Evolutionary conservation across 106 monocot genomes (phyloP).

Genomic region (Acorus calamus): DNA sequence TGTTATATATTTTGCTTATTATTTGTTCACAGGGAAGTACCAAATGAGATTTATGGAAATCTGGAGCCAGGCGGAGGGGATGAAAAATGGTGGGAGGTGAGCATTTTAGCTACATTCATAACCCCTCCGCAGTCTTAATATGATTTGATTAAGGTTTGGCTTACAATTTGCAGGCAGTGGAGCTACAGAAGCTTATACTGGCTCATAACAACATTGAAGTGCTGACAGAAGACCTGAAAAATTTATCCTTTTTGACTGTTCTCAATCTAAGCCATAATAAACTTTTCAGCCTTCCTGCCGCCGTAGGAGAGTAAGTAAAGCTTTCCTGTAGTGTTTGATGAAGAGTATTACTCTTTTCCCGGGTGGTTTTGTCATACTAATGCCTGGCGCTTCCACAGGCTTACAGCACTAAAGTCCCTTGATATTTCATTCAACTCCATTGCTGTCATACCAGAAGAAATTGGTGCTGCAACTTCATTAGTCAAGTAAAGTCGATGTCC

Average conservation of each 20-base stretch:
- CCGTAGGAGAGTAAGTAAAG: slow-evolving; percentile 79
- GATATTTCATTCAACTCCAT: slow-evolving; percentile 84
- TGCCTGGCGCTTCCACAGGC: slow-evolving; percentile 29
- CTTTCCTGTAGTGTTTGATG: background rate
- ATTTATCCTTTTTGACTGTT: slow-evolving; percentile 52
- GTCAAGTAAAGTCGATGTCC: slow-evolving; percentile 52
- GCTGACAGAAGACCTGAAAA: slow-evolving; percentile 64
- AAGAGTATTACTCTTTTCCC: no score
- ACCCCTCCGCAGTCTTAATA: background rate
- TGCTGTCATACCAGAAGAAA: slow-evolving; percentile 59
- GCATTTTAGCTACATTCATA: background rate
- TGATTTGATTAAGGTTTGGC: background rate
- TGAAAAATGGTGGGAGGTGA: slow-evolving; percentile 99
- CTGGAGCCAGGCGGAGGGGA: slow-evolving; percentile 62
- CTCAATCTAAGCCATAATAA: slow-evolving; percentile 93
- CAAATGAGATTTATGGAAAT: slow-evolving; percentile 63
- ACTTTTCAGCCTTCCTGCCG: slow-evolving; percentile 55
- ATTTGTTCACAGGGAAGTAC: slow-evolving; percentile 50
- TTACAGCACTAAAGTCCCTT: slow-evolving; percentile 67
- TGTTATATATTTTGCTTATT: background rate
- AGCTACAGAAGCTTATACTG: slow-evolving; percentile 84
- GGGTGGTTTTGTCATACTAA: background rate
- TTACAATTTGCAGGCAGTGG: slow-evolving; percentile 59
- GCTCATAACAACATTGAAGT: slow-evolving; percentile 87
- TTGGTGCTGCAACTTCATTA: slow-evolving; percentile 61